Base-by-base conservation (phyloP, 305 asterid genomes). In the Caryopteris hybrid region DNA sequence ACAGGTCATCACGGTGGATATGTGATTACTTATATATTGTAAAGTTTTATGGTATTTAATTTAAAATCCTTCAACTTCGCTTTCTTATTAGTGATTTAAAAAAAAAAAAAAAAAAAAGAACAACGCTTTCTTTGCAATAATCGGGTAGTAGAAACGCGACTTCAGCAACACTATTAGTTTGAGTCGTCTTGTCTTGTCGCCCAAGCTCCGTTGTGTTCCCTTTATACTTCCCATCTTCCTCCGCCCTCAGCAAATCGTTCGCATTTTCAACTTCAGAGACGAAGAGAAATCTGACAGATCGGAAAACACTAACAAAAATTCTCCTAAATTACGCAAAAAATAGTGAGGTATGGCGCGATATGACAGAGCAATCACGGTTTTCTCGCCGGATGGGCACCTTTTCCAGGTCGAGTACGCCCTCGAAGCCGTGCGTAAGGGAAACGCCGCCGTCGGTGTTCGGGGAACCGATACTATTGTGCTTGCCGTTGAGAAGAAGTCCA, bases 401-500 rank as follows among this genome's bases (percentile, higher is more conserved):
- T 90, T 93, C 61, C 98, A 93, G 86, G 98, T 90, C 31, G 98
- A 93, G 70, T 93, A 93, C 80, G 98, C 98, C 54, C 91, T 93
- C 52, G 98, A 93, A 79, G 98, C 97, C 61, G 98, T 93, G 27
- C 92, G 97, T n/a, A 93, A 93, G 73, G 97, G 97, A 0, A 92
- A 92, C 81, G 98, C 98, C 60, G 98, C 89, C 73, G 97, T 92
- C 10, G 97, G 98, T 5, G 98, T 92, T 17, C 97, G 96, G n/a
- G 98, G 98, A 22, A 78, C 84, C 25, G 98, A 93, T 31, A 84
- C 90, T 66, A 77, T 93, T 67, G 98, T 93, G 5, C 93, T 93
- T 50, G 97, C 96, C 70, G 98, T 93, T 29, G 97, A 90, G 79
- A 90, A 93, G 75, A 93, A 93, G 79, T 93, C 98, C 33, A 78